Base-by-base conservation (phyloP, 331 rosid genomes). In the Phaseolus coccineus region DNA sequence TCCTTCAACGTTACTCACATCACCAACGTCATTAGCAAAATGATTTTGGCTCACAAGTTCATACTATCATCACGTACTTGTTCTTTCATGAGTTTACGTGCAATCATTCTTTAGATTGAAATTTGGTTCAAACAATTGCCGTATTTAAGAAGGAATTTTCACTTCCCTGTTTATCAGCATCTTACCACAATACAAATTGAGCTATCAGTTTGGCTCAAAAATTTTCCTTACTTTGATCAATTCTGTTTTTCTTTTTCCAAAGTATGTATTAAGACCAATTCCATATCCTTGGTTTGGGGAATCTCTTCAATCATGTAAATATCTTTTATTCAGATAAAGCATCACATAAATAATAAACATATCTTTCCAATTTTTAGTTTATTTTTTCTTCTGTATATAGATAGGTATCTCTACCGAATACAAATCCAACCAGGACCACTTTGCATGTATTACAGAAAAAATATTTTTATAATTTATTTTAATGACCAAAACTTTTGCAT, bases 21-120 rank as follows among this genome's bases (percentile, higher is more conserved):
- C 47, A 68, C 7, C 39, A 19, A 9, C 71, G 46, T 79, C 67
- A 80, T 71, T 62, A 39, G 57, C 67, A 62, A 30, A 48, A 51
- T 71, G 56, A 72, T 71, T 51, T 63, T 62, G 50, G 68, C 37
- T 51, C 57, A 59, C 40, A 37, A 15, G 46, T 37, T 79, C 19
- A 11, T 50, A 15, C 65, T 31, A 9, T 25, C 55, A 47, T 70
- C 30, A 58, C 50, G 44, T 47, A 42, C 35, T 19, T 1, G 4
- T 27, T 40, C 59, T 10, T 42, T 67, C 31, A 55, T 58, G 63
- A 46, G 27, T 58, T 70, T 47, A 3, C 9, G 15, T 46, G n/a
- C 14, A 27, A 78, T 57, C 70, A 19, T 69, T 69, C 19, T n/a
- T 52, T 55, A 11, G 1, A 52, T 11, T 1, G 56, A 19, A 24